Conservation (phyloP, 2,329 filamentous ascomycete species). For the Exophiala phaeomuriformis region DNA sequence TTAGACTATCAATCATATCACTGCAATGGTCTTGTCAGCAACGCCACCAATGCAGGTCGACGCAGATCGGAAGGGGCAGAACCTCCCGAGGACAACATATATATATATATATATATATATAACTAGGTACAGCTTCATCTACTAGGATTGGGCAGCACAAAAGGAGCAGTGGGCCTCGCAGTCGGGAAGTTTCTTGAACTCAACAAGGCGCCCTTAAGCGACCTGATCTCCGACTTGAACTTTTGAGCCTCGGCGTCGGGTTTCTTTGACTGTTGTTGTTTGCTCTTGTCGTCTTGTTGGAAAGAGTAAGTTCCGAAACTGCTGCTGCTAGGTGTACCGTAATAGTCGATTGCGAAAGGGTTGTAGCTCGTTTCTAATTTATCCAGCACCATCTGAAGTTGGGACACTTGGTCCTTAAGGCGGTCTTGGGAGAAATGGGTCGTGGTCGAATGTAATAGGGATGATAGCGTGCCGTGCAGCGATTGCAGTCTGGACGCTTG, state of each 20-base stretch:
- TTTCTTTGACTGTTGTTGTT: conserved; percentile 24
- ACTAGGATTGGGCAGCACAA: conserved; percentile 8
- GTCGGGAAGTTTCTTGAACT: conserved; percentile 55
- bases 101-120: not conserved
- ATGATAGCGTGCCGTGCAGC: conserved; percentile 45
- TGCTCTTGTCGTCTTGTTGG: conserved; percentile 27
- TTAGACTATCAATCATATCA: too few species aligned
- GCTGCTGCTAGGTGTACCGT: not conserved
- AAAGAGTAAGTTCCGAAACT: conserved; percentile 27
- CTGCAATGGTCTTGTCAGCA: too few species aligned
- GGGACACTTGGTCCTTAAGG: conserved; percentile 15
- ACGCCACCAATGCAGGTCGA: too few species aligned
- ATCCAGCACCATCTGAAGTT: conserved; percentile 21
- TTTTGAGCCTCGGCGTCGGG: conserved; percentile 50
- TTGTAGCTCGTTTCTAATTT: conserved; percentile 28
- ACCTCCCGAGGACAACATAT: not conserved
- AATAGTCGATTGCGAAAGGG: conserved; percentile 20
- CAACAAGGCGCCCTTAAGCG: conserved; percentile 57
- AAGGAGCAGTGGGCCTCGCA: conserved; percentile 17
- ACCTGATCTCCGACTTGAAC: conserved; percentile 54
- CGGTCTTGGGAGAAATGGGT: conserved; percentile 34
- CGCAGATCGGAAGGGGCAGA: too few species aligned
- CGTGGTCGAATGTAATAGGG: conserved; percentile 42
- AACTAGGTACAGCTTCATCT: not conserved
- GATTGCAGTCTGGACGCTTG: conserved; percentile 34